These are phyloP conservation scores for Barnettozyma salicaria DNA, from an alignment of 805 yeast genomes.

Conservation along the genomic window DNA sequence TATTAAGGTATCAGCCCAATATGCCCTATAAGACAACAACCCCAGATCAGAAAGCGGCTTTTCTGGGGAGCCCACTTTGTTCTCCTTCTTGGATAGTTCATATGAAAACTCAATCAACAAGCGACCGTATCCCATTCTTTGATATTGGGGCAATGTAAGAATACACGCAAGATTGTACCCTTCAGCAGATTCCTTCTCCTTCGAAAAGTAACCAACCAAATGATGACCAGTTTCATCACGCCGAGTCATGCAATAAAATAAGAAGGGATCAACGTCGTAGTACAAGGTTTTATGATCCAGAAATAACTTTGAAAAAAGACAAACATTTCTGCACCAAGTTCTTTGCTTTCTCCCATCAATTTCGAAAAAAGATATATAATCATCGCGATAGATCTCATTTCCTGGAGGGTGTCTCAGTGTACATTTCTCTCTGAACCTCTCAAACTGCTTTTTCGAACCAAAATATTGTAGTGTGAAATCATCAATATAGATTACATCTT, in stretches of 20 bases:
- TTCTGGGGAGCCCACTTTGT: slow-evolving; percentile 94
- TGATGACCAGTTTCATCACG: slow-evolving; percentile 91
- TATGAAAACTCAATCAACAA: slow-evolving; percentile 89
- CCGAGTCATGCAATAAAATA: slow-evolving; percentile 92
- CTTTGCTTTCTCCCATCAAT: slow-evolving; percentile 95
- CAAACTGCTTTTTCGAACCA: slow-evolving; percentile 85
- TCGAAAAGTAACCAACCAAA: slow-evolving; percentile 92
- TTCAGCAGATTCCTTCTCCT: slow-evolving; percentile 95
- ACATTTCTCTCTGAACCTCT: slow-evolving; percentile 82
- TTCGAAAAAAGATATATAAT: slow-evolving; percentile 89
- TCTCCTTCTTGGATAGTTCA: slow-evolving; percentile 80
- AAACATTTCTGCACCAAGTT: slow-evolving; percentile 94
- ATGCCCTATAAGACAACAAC: slow-evolving; percentile 85
- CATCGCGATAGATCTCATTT: slow-evolving; percentile 92
- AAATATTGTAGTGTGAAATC: slow-evolving; percentile 87
- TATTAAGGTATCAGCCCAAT: slow-evolving; percentile 89
- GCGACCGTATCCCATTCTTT: slow-evolving; percentile 90
- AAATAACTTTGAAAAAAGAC: slow-evolving; percentile 83
- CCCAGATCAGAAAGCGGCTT: slow-evolving; percentile 96
- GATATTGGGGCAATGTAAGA: slow-evolving; percentile 92
- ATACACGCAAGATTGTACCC: slow-evolving; percentile 96
- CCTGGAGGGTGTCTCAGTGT: slow-evolving; percentile 97
- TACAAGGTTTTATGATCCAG: slow-evolving; percentile 94
- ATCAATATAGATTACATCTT: slow-evolving; percentile 83
- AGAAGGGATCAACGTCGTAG: slow-evolving; percentile 96